Evolutionary conservation across 495 filamentous ascomycete genomes (phyloP).

Genomic region (Penicillium angulare): DNA sequence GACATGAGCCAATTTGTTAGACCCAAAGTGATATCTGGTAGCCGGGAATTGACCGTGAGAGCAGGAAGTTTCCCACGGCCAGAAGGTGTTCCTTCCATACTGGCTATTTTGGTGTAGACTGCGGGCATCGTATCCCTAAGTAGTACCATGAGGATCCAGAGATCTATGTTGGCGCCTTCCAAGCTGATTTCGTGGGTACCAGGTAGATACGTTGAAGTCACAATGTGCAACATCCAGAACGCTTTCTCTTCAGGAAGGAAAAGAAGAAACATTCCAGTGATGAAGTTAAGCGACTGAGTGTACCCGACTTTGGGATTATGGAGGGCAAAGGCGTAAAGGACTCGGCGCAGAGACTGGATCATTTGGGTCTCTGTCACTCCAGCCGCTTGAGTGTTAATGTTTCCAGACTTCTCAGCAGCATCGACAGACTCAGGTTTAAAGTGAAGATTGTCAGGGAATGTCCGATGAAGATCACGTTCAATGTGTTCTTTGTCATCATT

Average conservation of each 20-base stretch:
- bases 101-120: conserved; percentile 88
- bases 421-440: conserved; percentile 71
- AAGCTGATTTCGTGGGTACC: conserved; percentile 90
- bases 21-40: conserved; percentile 89
- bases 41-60: conserved; percentile 53
- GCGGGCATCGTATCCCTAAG: conserved; percentile 78
- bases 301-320: conserved; percentile 90
- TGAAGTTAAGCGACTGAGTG: conserved; percentile 95
- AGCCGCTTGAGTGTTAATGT: conserved; percentile 28
- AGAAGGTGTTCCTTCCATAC: conserved; percentile 59
- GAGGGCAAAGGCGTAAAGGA: conserved; percentile 85
- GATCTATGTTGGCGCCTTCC: conserved; percentile 91
- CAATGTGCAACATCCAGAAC: conserved; percentile 92
- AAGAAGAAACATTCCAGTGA: conserved; percentile 91
- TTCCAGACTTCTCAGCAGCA: conserved; percentile 19
- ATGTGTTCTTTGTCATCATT: conserved; percentile 84
- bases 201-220: conserved; percentile 83
- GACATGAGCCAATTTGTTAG: conserved; percentile 99
- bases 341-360: conserved; percentile 74
- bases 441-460: conserved; percentile 90
- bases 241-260: conserved; percentile 90
- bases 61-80: conserved; percentile 36
- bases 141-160: conserved; percentile 86
- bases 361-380: conserved; percentile 67
- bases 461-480: conserved; percentile 90